Evolutionary conservation across 1,284 basidiomycete species (phyloP).

Genomic region (Ustilago cynodontis): DNA sequence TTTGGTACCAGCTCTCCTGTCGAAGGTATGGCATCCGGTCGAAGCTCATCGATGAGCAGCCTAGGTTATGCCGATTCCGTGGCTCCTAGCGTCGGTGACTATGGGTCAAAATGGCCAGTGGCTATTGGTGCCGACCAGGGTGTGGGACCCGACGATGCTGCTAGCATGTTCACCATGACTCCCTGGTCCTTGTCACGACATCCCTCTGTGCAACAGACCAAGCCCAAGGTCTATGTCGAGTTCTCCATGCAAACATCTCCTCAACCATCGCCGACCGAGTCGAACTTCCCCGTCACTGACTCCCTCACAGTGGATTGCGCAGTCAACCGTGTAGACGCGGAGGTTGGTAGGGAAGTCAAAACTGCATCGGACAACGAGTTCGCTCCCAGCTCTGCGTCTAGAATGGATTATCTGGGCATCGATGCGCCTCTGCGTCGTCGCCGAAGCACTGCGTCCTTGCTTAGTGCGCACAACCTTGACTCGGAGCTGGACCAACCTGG

Average conservation of each 20-base stretch:
- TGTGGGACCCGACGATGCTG: constrained; percentile 13
- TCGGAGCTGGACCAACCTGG: constrained; percentile 39
- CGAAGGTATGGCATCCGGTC: constrained; percentile 7
- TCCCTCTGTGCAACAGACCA: constrained; percentile 3
- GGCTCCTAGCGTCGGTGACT: constrained; percentile 26
- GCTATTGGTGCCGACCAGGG: constrained; percentile 41
- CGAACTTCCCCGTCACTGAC: constrained; percentile 72
- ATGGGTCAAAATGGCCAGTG: constrained; percentile 41
- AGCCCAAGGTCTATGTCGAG: constrained; percentile 46
- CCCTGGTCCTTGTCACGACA: constrained; percentile 12
- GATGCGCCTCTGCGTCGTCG: constrained; percentile 40
- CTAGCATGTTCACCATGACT: constrained; percentile 1
- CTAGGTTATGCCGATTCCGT: constrained; percentile 8
- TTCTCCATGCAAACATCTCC: constrained; percentile 58
- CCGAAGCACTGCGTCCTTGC: constrained; percentile 25
- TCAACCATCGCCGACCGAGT: constrained; percentile 83
- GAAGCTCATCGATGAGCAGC: constrained; percentile 26
- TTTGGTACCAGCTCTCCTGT: background rate
- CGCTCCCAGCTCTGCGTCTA: background rate
- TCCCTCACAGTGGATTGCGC: constrained; percentile 22
- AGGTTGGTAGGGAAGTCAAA: constrained; percentile 70
- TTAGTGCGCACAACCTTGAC: constrained; percentile 14
- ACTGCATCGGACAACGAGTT: background rate
- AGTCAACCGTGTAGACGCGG: constrained; percentile 56
- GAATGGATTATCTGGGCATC: constrained; percentile 72